These are phyloP conservation scores for Scenedesmus sp. DNA, from an alignment of 163 green algal species.

Conservation along the genomic window DNA sequence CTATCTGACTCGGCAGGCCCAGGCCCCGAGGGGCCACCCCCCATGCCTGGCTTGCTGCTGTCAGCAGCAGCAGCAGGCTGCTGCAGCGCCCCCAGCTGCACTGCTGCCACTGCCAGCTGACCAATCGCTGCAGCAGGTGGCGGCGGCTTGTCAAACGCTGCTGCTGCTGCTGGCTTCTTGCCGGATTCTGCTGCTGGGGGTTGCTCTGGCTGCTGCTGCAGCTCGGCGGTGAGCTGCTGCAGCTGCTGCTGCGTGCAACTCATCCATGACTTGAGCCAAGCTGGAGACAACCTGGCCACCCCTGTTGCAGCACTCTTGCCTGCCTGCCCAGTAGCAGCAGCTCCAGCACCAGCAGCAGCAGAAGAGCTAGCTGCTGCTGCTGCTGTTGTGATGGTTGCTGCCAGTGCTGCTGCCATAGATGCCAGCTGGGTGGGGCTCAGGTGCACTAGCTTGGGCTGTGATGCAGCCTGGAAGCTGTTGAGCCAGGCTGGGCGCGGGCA, in stretches of 20 bases:
- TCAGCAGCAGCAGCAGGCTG: neutral
- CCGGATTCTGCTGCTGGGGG: constrained; percentile 14
- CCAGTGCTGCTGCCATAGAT: constrained; percentile 20
- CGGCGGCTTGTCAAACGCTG: neutral
- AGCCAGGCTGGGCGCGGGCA: constrained; percentile 29
- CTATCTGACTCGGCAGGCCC: neutral
- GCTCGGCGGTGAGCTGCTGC: neutral
- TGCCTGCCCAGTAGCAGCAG: constrained; percentile 8
- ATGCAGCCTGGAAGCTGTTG: constrained; percentile 28
- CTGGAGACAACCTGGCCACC: neutral
- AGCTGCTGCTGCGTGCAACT: constrained; percentile 26
- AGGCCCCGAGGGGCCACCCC: neutral
- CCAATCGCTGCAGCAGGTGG: neutral
- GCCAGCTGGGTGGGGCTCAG: constrained; percentile 22
- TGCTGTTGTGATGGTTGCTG: neutral
- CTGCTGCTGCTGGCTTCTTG: constrained; percentile 2
- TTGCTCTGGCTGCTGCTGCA: neutral
- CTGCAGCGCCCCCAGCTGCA: neutral
- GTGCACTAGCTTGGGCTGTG: constrained; percentile 33
- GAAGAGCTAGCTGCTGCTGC: neutral
- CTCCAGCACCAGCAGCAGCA: neutral
- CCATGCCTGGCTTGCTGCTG: neutral
- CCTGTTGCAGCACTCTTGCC: neutral
- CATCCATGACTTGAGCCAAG: constrained; percentile 27
- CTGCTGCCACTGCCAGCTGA: constrained; percentile 22